A percentile compares a stretch with the other conserved stretches of the same genome.
Conservation (phyloP, 2,329 filamentous ascomycete genomes). For the Fusarium tupiense region DNA sequence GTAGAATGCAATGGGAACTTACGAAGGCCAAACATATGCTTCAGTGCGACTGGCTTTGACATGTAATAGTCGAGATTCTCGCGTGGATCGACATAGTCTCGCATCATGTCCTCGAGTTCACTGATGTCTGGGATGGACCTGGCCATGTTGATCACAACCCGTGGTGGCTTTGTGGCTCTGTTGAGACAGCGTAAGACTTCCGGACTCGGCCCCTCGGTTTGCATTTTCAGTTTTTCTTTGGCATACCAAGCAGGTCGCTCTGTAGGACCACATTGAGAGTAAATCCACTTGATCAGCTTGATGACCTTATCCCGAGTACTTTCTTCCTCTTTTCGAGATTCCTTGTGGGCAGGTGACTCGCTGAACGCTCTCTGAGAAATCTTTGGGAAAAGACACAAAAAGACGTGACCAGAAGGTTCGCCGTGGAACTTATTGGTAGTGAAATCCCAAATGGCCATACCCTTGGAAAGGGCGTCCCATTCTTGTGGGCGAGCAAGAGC, state of each 20-base stretch:
- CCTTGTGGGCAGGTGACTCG: not conserved
- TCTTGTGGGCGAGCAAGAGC: slow-evolving; percentile 33
- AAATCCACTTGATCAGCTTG: not conserved
- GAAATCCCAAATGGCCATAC: slow-evolving; percentile 44
- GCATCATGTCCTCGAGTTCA: not conserved
- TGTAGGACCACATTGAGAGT: not conserved
- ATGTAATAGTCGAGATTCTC: slow-evolving; percentile 1
- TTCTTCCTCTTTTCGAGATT: not conserved
- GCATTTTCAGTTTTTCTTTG: not conserved
- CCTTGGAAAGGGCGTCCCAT: slow-evolving; percentile 39
- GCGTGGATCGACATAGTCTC: not conserved
- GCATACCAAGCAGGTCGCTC: not conserved
- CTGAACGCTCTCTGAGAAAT: slow-evolving; percentile 18
- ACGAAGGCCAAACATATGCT: slow-evolving; percentile 30
- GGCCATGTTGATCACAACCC: slow-evolving; percentile 5
- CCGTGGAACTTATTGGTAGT: slow-evolving; percentile 20
- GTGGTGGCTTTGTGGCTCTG: not conserved
- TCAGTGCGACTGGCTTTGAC: slow-evolving; percentile 21
- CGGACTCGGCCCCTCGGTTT: not conserved
- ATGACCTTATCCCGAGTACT: not conserved
- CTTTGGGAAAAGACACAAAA: slow-evolving; percentile 42
- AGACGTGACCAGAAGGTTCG: slow-evolving; percentile 33
- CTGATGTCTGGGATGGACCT: slow-evolving; percentile 13
- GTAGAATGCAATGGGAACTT: slow-evolving; percentile 13
- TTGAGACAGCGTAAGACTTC: not conserved